Percentiles rank a stretch among this genome's conserved stretches.
phyloP scores from a whole-genome alignment of 2,329 filamentous ascomycete genomes.

The Furcasterigmium sp. region DNA sequence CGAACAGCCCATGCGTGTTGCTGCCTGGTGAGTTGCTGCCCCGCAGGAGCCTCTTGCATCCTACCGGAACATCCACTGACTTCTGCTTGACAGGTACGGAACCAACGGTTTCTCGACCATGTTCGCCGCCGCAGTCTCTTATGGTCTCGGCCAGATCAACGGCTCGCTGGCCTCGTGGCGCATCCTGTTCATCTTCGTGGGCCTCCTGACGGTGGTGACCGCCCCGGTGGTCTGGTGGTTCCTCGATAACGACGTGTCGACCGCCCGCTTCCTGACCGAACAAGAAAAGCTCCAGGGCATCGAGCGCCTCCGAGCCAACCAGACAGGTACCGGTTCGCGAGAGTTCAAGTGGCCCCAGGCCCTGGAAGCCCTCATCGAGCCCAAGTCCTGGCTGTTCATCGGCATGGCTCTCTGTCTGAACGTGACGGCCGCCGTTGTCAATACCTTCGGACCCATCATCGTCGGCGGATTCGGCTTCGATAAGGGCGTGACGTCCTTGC shows the following conservation, averaged over 20 bases:
- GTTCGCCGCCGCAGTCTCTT: conserved; percentile 49
- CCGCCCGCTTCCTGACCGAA: conserved; percentile 53
- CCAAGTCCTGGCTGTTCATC: conserved; percentile 55
- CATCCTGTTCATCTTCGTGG: conserved; percentile 56
- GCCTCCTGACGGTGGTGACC: conserved; percentile 53
- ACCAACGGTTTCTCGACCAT: conserved; percentile 56
- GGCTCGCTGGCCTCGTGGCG: conserved; percentile 28
- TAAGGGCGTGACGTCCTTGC: conserved; percentile 49
- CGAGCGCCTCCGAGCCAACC: conserved; percentile 67
- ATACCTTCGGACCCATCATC: conserved; percentile 61
- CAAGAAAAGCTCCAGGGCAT: conserved; percentile 63
- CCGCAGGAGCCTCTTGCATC: neutral
- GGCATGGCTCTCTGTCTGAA: conserved; percentile 57
- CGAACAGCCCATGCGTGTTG: conserved; percentile 59
- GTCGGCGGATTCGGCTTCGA: conserved; percentile 55
- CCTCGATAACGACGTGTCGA: conserved; percentile 54
- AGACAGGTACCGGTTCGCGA: conserved; percentile 68
- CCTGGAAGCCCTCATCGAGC: conserved; percentile 40
- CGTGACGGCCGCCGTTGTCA: conserved; percentile 57
- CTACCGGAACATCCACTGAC: neutral
- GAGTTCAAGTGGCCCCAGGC: conserved; percentile 65
- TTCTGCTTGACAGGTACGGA: conserved; percentile 35
- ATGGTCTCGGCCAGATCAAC: conserved; percentile 49
- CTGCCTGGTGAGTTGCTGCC: conserved; percentile 41
- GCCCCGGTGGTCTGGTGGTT: conserved; percentile 54